Base-by-base conservation (phyloP, 164 flowering plant genomes). In the Annona squamosa region DNA sequence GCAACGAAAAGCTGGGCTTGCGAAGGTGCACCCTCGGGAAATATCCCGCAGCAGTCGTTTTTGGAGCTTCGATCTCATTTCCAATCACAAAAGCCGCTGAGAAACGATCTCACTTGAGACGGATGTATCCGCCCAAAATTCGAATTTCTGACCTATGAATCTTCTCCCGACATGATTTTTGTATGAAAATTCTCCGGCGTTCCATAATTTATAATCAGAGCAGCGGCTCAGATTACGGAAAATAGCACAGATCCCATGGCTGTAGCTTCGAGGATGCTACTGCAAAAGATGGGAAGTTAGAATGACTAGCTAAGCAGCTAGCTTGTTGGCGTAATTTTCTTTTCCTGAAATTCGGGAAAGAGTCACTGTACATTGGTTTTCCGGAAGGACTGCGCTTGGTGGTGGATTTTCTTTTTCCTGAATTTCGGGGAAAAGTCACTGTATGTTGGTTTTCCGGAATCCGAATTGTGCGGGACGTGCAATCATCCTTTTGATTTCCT, bases 401-500 rank as follows among this genome's bases (percentile, higher is more conserved):
- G 37, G 37, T 26, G 37, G 37, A 26, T 26, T 26, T 26, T 26
- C 37, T 26, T 42, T 66, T 66, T 5, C 46, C 43, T 42, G 43
- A 64, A 43, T 66, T 42, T 10, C 5, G 68, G 70, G 56, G 70
- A 1, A 16, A 56, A 46, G 70, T 68, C 26, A 6, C 37, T 68
- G 12, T 7, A 68, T 2, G 17, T 5, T 44, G 56, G 74, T 45
- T 12, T n/a, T 1, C 44, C 42, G 65, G 2, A 12, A 7, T 1
- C 44, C 42, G 65, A 2, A 12, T 48, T 6, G 57, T 64, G 74
- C 46, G 62, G 7, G 74, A 72, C 69, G 37, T 63, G 69, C 44
- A 72, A 65, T 72, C 75, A 72, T 48, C 63, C 18, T 37, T 5
- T 4, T 44, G 63, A 48, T 43, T 72, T 65, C 62, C 75, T 65